Base-by-base conservation (phyloP, 1,284 basidiomycete species). In the Xerocomus nothofagi region DNA sequence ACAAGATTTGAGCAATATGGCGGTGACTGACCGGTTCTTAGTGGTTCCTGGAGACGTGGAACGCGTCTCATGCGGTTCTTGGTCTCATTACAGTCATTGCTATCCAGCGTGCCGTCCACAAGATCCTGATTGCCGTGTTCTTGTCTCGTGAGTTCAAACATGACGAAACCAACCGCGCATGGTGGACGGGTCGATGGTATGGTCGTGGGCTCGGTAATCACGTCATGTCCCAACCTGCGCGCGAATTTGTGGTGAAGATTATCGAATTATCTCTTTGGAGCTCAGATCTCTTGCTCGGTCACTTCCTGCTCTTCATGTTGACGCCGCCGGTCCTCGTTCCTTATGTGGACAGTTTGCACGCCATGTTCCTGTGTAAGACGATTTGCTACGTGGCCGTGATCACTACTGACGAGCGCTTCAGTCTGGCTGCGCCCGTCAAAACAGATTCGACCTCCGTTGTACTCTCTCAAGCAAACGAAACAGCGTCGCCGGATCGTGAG, bases 181-280 rank as follows among this genome's bases (percentile, higher is more conserved):
- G 93, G 93, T 98, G 94, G 94, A 95, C 93, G 34, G 93, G 94
- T 64, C 84, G 91, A 58, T 97, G 93, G 93, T 95, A 94, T 68
- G 93, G 93, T 48, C 87, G 93, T 43, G 93, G 92, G 4, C 78
- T 97, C 29, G 94, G 94, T 34, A 65, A 82, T 4, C 87, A 93
- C 68, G 91, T 86, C 37, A 88, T 94, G 80, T 93, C 91, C 17
- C 94, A 91, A 67, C 88, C 89, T 14, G 85, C 83, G 11, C 89
- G 94, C 70, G 91, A 95, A 78, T 95, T 84, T 61, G 71, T 92
- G 55, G 90, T 92, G 71, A 93, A 93, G 79, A 84, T 87, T 56
- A 87, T 91, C 54, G 90, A 91, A 69, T 72, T 91, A 63, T 86
- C 84, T 29, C 71, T 91, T 6, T 91, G 89, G 81, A 83, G 84